These are phyloP conservation scores for Sporopachydermia cereana DNA, from an alignment of 1,139 yeast species.

Conservation along the genomic window DNA sequence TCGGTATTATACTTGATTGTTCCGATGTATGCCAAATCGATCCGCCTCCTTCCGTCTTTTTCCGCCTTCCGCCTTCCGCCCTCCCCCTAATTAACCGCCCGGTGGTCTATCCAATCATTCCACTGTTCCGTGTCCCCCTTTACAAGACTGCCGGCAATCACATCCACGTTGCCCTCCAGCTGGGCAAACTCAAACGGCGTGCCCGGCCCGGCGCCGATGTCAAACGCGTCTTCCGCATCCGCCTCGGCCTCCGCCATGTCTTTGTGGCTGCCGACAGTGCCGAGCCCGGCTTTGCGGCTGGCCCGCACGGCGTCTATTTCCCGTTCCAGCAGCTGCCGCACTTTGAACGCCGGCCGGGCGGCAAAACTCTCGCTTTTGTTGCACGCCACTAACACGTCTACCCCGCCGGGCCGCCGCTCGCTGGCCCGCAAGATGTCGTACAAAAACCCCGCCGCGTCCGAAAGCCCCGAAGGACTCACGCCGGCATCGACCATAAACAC, in stretches of 20 bases:
- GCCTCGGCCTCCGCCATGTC: conserved; percentile 14
- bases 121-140: conserved; percentile 43
- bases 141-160: conserved; percentile 58
- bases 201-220: conserved; percentile 31
- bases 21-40: no score
- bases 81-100: conserved; percentile 42
- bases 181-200: conserved; percentile 44
- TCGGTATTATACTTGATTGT: no score
- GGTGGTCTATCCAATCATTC: conserved; percentile 73
- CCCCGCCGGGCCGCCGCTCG: conserved; percentile 48
- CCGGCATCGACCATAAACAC: conserved; percentile 35
- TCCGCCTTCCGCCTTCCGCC: no score
- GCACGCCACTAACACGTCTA: conserved; percentile 64
- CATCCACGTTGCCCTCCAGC: conserved; percentile 64
- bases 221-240: conserved; percentile 30
- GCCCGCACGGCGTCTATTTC: conserved; percentile 51
- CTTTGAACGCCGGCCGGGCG: conserved; percentile 55
- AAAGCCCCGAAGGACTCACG: conserved; percentile 31
- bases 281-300: conserved; percentile 31
- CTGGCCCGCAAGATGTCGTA: conserved; percentile 44
- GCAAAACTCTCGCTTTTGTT: conserved; percentile 81
- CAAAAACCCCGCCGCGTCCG: conserved; percentile 40
- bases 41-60: conserved; percentile 10
- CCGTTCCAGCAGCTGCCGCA: conserved; percentile 44
- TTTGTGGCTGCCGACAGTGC: conserved; percentile 28